Evolutionary conservation across 2,329 filamentous ascomycete genomes (phyloP).

Genomic region (Pseudodiploospora longispora): DNA sequence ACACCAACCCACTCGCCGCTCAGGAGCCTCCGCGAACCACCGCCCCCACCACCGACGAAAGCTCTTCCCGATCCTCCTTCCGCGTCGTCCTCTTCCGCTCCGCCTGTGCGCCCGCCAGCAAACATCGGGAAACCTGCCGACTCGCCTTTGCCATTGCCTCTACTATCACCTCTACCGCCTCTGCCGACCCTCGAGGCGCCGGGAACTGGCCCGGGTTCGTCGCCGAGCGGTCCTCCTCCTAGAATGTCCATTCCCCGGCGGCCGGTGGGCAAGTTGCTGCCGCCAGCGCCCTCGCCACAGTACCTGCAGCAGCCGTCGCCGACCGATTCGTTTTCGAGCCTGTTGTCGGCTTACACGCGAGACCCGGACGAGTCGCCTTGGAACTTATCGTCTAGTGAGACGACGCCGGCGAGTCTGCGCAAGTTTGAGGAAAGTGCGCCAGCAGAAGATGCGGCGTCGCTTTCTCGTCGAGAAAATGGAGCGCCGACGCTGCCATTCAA

Average conservation of each 20-base stretch:
- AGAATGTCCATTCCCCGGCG: conserved; percentile 30
- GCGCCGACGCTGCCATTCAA: not conserved
- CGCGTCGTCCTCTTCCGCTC: not conserved
- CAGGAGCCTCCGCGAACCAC: not conserved
- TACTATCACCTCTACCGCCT: conserved; percentile 1
- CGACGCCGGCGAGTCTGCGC: conserved; percentile 4
- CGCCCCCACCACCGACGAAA: not conserved
- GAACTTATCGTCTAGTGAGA: not conserved
- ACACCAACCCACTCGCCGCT: too few species aligned
- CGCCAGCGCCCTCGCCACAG: conserved; percentile 13
- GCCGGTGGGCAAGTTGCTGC: conserved; percentile 18
- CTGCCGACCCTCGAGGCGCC: not conserved
- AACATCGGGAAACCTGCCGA: conserved; percentile 14
- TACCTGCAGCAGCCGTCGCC: conserved; percentile 27
- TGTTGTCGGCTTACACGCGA: conserved; percentile 47
- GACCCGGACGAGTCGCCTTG: conserved; percentile 36
- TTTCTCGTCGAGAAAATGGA: conserved; percentile 1
- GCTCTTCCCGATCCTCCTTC: not conserved
- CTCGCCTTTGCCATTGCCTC: conserved; percentile 3
- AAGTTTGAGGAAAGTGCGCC: conserved; percentile 10
- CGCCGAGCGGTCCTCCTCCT: conserved; percentile 4
- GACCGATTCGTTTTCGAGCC: conserved; percentile 43
- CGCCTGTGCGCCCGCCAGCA: not conserved
- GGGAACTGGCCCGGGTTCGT: not conserved
- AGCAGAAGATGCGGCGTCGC: not conserved